A percentile compares a stretch with the other conserved stretches of the same genome.
Evolutionary conservation across 2,329 filamentous ascomycete genomes (phyloP).

Genomic region (Paecilomyces variotii): DNA sequence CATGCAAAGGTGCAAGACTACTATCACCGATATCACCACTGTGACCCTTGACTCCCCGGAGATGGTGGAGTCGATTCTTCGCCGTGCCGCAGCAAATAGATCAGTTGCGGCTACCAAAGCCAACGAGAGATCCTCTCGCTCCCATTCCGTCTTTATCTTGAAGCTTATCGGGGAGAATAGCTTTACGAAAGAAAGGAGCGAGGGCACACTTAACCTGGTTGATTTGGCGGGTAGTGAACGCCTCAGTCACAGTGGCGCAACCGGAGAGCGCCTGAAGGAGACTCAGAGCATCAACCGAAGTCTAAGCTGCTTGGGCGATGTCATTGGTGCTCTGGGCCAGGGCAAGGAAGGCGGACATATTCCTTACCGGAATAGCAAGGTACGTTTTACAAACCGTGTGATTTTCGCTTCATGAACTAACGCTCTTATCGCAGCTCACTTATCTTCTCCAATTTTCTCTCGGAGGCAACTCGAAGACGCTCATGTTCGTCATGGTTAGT

Average conservation of each 20-base stretch:
- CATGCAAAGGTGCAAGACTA: constrained; percentile 69
- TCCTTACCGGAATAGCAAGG: constrained; percentile 92
- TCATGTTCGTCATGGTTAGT: constrained; percentile 99
- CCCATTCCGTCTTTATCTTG: constrained; percentile 92
- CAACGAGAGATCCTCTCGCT: constrained; percentile 88
- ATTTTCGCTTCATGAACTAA: neutral
- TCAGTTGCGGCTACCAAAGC: constrained; percentile 95
- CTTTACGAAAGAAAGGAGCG: constrained; percentile 73
- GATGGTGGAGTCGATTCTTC: constrained; percentile 71
- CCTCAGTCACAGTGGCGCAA: constrained; percentile 75
- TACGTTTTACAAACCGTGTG: constrained; percentile 26
- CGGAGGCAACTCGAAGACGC: constrained; percentile 90
- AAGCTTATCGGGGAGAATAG: constrained; percentile 58
- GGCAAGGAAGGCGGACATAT: constrained; percentile 71
- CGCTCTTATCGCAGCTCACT: constrained; percentile 54
- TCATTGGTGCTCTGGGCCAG: constrained; percentile 84
- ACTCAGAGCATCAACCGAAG: constrained; percentile 98
- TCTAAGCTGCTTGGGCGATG: constrained; percentile 83
- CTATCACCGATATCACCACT: constrained; percentile 69
- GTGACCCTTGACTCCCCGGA: constrained; percentile 70
- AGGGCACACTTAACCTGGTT: constrained; percentile 90
- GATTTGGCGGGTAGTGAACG: constrained; percentile 91
- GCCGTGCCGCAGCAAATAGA: constrained; percentile 73
- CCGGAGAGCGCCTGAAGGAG: constrained; percentile 81
- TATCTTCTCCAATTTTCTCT: constrained; percentile 91